phyloP scores from a whole-genome alignment of 106 monocot species.

The Alisma plantagoaquatica region DNA sequence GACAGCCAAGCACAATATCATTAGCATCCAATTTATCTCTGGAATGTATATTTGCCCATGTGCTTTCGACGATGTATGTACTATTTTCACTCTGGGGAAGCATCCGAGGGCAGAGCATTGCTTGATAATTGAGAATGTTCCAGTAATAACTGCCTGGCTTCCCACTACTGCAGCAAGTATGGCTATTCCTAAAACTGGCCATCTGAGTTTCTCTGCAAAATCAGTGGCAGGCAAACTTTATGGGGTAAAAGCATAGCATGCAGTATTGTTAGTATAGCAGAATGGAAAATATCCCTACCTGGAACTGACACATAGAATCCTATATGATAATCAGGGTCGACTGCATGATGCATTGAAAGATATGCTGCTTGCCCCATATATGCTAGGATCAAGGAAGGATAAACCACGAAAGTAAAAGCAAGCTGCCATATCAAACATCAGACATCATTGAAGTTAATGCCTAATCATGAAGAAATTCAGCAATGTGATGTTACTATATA shows the following conservation, averaged over 20 bases:
- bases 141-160: conserved; percentile 70
- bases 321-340: conserved; percentile 56
- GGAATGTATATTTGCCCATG: conserved; percentile 83
- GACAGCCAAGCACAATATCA: conserved; percentile 54
- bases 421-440: conserved; percentile 29
- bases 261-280: neutral
- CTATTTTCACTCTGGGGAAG: conserved; percentile 63
- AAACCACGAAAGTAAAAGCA: conserved; percentile 87
- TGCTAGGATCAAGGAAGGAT: conserved; percentile 83
- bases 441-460: no score
- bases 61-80: conserved; percentile 51
- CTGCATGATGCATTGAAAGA: conserved; percentile 66
- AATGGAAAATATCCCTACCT: conserved; percentile 10
- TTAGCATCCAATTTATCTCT: conserved; percentile 73
- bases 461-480: no score
- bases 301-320: conserved; percentile 88
- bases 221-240: neutral
- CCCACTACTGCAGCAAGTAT: conserved; percentile 61
- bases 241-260: neutral
- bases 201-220: conserved; percentile 13
- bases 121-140: conserved; percentile 72
- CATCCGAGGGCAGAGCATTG: conserved; percentile 63
- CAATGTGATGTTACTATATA: no score
- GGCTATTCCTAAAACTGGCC: conserved; percentile 32
- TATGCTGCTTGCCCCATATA: conserved; percentile 99